phyloP scores from a whole-genome alignment of 306 rosid genomes.

The Vicia villosa region DNA sequence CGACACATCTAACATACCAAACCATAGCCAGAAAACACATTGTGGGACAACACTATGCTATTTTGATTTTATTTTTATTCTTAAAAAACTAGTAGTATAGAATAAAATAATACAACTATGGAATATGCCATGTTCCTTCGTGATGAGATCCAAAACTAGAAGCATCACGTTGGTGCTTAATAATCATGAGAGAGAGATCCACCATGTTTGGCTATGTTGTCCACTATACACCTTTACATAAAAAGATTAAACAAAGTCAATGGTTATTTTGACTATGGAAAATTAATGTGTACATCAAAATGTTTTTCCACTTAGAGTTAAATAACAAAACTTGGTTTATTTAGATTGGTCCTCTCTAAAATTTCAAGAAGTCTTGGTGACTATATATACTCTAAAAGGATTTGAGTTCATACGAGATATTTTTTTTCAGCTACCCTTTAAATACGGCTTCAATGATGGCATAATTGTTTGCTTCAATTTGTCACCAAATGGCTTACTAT shows the following conservation, averaged over 20 bases:
- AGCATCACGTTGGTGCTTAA: slow-evolving; percentile 27
- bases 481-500: slow-evolving; percentile 1
- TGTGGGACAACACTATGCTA: slow-evolving; percentile 33
- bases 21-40: slow-evolving; percentile 31
- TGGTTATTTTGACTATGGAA: slow-evolving; percentile 5
- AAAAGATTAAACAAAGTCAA: slow-evolving; percentile 38
- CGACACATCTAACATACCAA: slow-evolving; percentile 47
- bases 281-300: slow-evolving; percentile 2
- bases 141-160: slow-evolving; percentile 21
- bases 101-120: not conserved
- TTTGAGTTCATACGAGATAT: not conserved
- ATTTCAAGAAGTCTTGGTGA: slow-evolving; percentile 2
- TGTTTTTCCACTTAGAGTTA: not conserved
- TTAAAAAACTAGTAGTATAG: not conserved
- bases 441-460: slow-evolving; percentile 45
- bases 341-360: not conserved
- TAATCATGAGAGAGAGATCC: slow-evolving; percentile 41
- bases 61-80: not conserved
- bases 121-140: slow-evolving; percentile 30
- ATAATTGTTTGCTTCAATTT: slow-evolving; percentile 13
- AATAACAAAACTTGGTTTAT: not conserved
- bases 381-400: not conserved
- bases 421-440: slow-evolving; percentile 27
- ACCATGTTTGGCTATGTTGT: slow-evolving; percentile 35
- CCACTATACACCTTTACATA: slow-evolving; percentile 6